phyloP scores from a whole-genome alignment of 768 basidiomycete genomes.

The Rubroboletus satanas region DNA sequence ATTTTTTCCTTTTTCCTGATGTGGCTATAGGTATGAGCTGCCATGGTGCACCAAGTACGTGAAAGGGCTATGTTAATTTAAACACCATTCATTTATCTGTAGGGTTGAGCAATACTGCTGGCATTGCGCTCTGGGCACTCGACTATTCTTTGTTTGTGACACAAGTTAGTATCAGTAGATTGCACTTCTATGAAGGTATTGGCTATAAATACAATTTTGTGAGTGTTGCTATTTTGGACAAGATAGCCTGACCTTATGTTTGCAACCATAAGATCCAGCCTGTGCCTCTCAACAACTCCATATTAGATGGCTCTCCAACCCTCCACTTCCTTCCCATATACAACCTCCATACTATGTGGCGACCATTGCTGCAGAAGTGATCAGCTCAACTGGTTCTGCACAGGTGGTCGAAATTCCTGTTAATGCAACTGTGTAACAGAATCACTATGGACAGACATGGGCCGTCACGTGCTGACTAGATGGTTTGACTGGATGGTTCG shows the following conservation, averaged over 20 bases:
- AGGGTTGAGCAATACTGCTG: conserved; percentile 66
- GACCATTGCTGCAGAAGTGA: conserved; percentile 55
- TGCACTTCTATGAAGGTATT: conserved; percentile 65
- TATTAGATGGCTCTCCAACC: conserved; percentile 46
- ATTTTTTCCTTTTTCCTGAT: too few species aligned
- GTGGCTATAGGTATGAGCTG: conserved; percentile 31
- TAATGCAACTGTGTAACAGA: conserved; percentile 24
- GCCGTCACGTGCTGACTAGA: too few species aligned
- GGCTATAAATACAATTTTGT: conserved; percentile 72
- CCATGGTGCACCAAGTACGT: conserved; percentile 34
- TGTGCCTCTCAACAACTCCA: conserved; percentile 51
- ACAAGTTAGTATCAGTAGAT: conserved; percentile 48
- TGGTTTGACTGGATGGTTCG: too few species aligned
- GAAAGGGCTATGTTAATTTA: not conserved
- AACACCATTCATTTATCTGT: conserved; percentile 17
- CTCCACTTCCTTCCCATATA: conserved; percentile 55
- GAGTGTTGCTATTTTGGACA: not conserved
- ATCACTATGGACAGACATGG: too few species aligned
- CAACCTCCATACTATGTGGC: conserved; percentile 67
- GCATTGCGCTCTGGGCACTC: conserved; percentile 63
- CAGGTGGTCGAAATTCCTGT: conserved; percentile 47
- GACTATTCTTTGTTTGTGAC: conserved; percentile 63
- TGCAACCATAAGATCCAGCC: conserved; percentile 55
- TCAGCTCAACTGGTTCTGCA: conserved; percentile 43
- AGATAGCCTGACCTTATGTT: not conserved